Evolutionary conservation across 441 rosid genomes (phyloP).

Genomic region (Erysimum pusillum): DNA sequence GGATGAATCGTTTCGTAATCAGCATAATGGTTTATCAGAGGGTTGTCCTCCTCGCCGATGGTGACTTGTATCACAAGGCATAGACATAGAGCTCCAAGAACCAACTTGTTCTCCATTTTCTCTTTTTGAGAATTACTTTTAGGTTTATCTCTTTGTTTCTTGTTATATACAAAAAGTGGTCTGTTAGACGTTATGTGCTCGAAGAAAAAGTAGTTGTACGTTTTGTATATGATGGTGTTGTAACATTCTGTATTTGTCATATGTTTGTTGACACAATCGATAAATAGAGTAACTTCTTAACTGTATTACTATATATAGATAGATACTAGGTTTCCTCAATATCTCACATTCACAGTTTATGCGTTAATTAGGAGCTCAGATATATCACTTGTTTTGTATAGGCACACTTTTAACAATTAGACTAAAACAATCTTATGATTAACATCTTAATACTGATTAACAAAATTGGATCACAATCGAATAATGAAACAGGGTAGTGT

Average conservation of each 20-base stretch:
- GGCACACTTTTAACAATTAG: too few relatives aligned
- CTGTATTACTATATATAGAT: slow-evolving; percentile 6
- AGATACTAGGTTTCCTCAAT: not conserved
- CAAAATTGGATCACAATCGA: not conserved
- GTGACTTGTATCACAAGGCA: slow-evolving; percentile 40
- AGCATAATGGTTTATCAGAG: slow-evolving; percentile 37
- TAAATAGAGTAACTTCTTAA: slow-evolving; percentile 19
- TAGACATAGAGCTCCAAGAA: slow-evolving; percentile 31
- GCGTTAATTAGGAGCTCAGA: not conserved
- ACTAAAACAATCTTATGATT: too few relatives aligned
- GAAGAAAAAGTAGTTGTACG: not conserved
- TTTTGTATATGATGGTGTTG: slow-evolving; percentile 5
- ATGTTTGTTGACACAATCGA: slow-evolving; percentile 31
- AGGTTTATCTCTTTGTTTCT: not conserved
- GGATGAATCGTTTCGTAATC: slow-evolving; percentile 45
- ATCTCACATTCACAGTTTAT: not conserved
- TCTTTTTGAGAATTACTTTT: not conserved
- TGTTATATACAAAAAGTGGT: not conserved
- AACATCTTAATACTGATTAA: not conserved
- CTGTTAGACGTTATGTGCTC: not conserved
- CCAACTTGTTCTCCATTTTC: slow-evolving; percentile 10
- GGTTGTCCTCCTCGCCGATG: slow-evolving; percentile 17
- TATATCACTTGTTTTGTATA: too few relatives aligned
- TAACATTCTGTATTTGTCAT: slow-evolving; percentile 27
- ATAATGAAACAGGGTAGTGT: not conserved